Percentiles rank a stretch among this genome's conserved stretches.
phyloP scores from a whole-genome alignment of 768 basidiomycete species.

The Phallus indusiatus region DNA sequence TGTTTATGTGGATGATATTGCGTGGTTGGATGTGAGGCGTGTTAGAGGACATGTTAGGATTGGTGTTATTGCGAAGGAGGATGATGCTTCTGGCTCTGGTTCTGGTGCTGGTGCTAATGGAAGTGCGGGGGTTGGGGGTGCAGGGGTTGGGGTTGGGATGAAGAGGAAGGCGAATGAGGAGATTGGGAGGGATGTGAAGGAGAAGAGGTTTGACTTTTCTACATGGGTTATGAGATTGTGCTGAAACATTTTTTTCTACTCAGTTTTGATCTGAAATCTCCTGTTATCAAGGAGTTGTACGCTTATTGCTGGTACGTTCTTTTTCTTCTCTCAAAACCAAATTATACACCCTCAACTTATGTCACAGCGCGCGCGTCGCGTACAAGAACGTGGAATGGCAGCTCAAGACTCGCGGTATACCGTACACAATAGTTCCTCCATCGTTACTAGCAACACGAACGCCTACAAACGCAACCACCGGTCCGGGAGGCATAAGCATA shows the following conservation, averaged over 20 bases:
- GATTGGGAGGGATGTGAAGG: neutral
- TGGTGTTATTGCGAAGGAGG: slow-evolving; percentile 2
- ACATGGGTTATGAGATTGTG: neutral
- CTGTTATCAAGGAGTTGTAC: slow-evolving; percentile 68
- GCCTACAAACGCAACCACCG: slow-evolving; percentile 34
- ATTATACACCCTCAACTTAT: neutral
- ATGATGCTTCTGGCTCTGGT: neutral
- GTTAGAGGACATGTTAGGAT: slow-evolving; percentile 41
- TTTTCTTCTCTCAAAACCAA: neutral
- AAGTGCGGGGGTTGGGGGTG: no score
- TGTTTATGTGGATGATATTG: slow-evolving; percentile 63
- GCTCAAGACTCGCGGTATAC: slow-evolving; percentile 72
- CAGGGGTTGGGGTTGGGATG: no score
- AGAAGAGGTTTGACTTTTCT: neutral
- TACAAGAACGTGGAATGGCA: slow-evolving; percentile 83
- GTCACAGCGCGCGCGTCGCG: slow-evolving; percentile 73
- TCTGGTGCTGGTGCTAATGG: no score
- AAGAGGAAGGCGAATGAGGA: slow-evolving; percentile 2
- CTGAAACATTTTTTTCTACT: neutral
- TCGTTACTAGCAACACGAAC: slow-evolving; percentile 26
- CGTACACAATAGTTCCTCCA: slow-evolving; percentile 60
- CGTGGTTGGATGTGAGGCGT: slow-evolving; percentile 65
- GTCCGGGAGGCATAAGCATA: no score
- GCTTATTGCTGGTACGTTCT: slow-evolving; percentile 71
- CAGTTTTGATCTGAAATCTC: slow-evolving; percentile 61